phyloP scores from a whole-genome alignment of 179 eudicot genomes.

The Gypsophila paniculata region DNA sequence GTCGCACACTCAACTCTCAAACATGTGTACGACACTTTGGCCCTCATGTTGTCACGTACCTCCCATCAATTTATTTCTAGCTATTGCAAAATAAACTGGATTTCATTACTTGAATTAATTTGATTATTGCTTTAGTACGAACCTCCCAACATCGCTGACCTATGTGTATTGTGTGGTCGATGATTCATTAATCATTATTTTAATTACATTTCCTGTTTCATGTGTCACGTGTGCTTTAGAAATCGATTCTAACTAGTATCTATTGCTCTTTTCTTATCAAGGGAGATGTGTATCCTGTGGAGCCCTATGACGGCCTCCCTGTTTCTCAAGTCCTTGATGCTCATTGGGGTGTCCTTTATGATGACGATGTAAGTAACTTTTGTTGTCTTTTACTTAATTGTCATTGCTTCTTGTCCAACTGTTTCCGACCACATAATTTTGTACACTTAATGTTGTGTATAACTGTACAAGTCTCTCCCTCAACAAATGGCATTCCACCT shows the following conservation, averaged over 20 bases:
- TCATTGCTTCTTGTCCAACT: neutral
- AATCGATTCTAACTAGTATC: neutral
- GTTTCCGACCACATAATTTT: too few species aligned
- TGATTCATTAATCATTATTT: neutral
- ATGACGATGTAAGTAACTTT: slow-evolving; percentile 70
- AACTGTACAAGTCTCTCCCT: neutral
- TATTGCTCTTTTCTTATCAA: slow-evolving; percentile 21
- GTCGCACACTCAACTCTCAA: neutral
- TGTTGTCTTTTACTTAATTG: neutral
- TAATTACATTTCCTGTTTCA: neutral
- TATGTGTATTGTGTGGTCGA: slow-evolving; percentile 10
- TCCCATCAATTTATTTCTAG: neutral
- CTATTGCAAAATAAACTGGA: too few species aligned
- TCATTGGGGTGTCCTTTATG: slow-evolving; percentile 78
- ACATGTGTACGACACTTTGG: neutral
- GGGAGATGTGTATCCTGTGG: slow-evolving; percentile 98
- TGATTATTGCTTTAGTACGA: neutral
- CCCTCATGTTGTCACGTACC: neutral
- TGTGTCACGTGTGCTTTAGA: neutral
- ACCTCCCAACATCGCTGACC: neutral
- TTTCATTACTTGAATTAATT: too few species aligned
- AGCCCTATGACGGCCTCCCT: slow-evolving; percentile 46
- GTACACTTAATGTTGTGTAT: too few species aligned
- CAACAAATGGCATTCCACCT: neutral
- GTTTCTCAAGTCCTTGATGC: slow-evolving; percentile 77